Conservation (phyloP, 805 yeast species). For the Ogataea allantospora region DNA sequence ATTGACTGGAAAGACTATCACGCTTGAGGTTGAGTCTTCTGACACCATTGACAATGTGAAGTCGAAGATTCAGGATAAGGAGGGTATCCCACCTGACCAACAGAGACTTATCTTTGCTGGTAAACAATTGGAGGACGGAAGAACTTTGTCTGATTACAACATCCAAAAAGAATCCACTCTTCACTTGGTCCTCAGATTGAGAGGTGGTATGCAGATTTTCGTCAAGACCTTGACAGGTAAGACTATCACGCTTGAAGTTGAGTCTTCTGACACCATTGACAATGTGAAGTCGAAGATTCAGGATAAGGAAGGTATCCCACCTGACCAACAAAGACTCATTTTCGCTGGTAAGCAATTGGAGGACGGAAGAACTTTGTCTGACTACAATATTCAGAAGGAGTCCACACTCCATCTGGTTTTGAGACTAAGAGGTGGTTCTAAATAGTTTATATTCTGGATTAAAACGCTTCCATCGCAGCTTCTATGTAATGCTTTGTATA, state of each 20-base stretch:
- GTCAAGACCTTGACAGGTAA: slow-evolving; percentile 89
- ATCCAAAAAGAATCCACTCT: slow-evolving; percentile 42
- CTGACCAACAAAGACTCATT: slow-evolving; percentile 45
- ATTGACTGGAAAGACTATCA: slow-evolving; percentile 86
- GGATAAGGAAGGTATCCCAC: slow-evolving; percentile 45
- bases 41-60: slow-evolving; percentile 45
- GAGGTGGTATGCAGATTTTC: slow-evolving; percentile 78
- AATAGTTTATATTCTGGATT: slow-evolving; percentile 22
- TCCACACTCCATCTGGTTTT: slow-evolving; percentile 73
- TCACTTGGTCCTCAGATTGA: slow-evolving; percentile 36
- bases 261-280: slow-evolving; percentile 45
- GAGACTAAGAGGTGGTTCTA: slow-evolving; percentile 93
- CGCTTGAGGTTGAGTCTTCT: slow-evolving; percentile 56
- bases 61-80: slow-evolving; percentile 43
- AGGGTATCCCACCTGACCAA: slow-evolving; percentile 44
- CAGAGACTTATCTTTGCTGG: slow-evolving; percentile 43
- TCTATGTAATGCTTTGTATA: slow-evolving; percentile 2
- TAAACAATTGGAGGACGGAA: slow-evolving; percentile 58
- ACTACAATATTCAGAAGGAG: slow-evolving; percentile 57
- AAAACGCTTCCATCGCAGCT: slow-evolving; percentile 1
- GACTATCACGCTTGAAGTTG: slow-evolving; percentile 68
- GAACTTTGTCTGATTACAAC: slow-evolving; percentile 86
- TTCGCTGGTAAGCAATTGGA: slow-evolving; percentile 49
- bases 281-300: slow-evolving; percentile 44
- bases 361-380: slow-evolving; percentile 90